Evolutionary conservation across 148 eudicot species (phyloP).

Genomic region (Rhododendron ferrugineum): DNA sequence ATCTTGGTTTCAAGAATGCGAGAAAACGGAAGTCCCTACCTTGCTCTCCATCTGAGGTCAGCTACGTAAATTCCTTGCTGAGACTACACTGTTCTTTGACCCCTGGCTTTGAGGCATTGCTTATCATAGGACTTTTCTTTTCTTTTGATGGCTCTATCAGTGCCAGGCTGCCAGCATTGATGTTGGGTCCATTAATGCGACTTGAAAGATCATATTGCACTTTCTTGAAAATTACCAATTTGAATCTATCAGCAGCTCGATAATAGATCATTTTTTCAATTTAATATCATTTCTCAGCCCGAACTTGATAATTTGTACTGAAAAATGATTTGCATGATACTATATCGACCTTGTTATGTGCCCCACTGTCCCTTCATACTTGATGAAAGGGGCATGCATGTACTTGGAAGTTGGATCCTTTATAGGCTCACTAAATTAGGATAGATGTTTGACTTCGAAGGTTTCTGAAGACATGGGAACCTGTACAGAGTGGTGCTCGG

Average conservation of each 20-base stretch:
- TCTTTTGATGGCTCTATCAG: not conserved
- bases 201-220: not conserved
- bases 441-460: not conserved
- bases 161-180: not conserved
- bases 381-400: not conserved
- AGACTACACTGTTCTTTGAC: not conserved
- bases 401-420: not conserved
- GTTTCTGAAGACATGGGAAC: not conserved
- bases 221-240: not conserved
- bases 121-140: not conserved
- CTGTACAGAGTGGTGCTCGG: not conserved
- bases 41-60: constrained; percentile 91
- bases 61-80: not conserved
- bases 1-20: constrained; percentile 80
- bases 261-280: not conserved
- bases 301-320: not conserved
- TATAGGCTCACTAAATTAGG: not conserved
- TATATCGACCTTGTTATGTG: not conserved
- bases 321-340: too few relatives aligned
- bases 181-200: not conserved
- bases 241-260: not conserved
- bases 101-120: not conserved
- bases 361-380: not conserved
- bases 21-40: constrained; percentile 65
- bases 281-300: not conserved